Base-by-base conservation (phyloP, 176 grass and related monocot species). In the Pontederia paniculata region DNA sequence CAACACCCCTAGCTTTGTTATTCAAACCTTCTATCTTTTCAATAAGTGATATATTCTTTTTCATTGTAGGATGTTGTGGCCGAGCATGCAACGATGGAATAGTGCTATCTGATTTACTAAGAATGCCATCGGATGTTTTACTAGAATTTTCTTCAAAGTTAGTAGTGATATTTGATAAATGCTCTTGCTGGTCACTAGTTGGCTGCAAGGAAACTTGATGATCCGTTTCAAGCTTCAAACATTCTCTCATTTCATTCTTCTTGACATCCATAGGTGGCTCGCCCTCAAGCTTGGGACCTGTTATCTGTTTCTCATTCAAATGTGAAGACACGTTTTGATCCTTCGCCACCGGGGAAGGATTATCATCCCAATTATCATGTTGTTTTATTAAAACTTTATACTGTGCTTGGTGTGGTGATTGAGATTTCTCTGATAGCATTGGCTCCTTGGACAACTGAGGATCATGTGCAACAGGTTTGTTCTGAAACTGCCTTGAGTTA, bases 11-110 rank as follows among this genome's bases (percentile, higher is more conserved):
- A 57, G 63, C 66, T 82, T 98, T 98, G 67, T 79, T 84, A 72
- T 98, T 98, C 74, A 98, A 76, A 55, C 76, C 77, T 59, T 70
- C 93, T 58, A 98, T 98, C 74, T 98, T 98, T 77, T 91, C 83
- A 65, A 98, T 91, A 22, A 97, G 71, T 65, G 86, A 57, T 49
- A 53, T 22, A 69, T 84, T 84, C 81, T 91, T 98, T 55, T 75
- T 81, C 42, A 79, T 80, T 67, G 76, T 50, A 65, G 77, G 67
- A 43, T 87, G 71, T 56, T 81, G 74, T 58, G 79, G 46, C 51
- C 50, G 14, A 61, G 23, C 74, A 52, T 44, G 70, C 17, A 50
- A 17, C 71, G 65, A 17, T 44, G 65, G 48, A 58, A 20, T 65
- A 63, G 71, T 69, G 42, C 62, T 73, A 75, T 62, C 74, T 15